Evolutionary conservation across 768 basidiomycete genomes (phyloP), one percentile per base, ranked within the genome.

Genomic region (Russula foetens): DNA sequence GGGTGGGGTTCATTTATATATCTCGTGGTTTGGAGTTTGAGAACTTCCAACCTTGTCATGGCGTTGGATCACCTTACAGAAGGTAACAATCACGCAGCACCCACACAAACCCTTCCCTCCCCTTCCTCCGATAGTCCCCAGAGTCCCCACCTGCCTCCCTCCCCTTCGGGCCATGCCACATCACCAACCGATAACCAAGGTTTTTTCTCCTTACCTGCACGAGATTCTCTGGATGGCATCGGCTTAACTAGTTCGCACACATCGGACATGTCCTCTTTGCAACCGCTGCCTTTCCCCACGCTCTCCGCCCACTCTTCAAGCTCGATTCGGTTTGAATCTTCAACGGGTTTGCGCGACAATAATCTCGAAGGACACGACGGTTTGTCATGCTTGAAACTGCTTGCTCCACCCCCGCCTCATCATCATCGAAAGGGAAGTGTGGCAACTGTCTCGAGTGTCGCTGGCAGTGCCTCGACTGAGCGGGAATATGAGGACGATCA

Each of bases 241-340:
- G 70, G 71, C 0, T 66, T 65, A 38, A 65, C 64, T 2, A 71
- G 76, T 0, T 54, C 60, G 19, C 33, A 46, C 1, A 74, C 75
- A 7, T 77, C 74, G 0, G 75, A 78, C n/a, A 79, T 46, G 75
- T 73, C 39, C 28, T 39, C 68, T 45, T 17, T 33, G 48, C 73
- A 74, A 24, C 78, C 71, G 0, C 90, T 90, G 0, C 88, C 90
- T 0, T 92, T 89, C 0, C 90, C 90, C 1, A 90, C 90, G 0
- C 76, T 89, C 11, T 89, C 90, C 0, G 81, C 77, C 3, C 63
- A 50, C 33, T 68, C 66, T n/a, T n/a, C n/a, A n/a, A n/a, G n/a
- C n/a, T 82, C 82, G 0, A 78, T 81, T 0, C 81, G 84, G 35
- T 90, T 86, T 60, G 71, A 68, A 33, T 79, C 81, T 3, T 75